Evolutionary conservation across 2,329 filamentous ascomycete species (phyloP).

Genomic region (Penicillium brasilianum): DNA sequence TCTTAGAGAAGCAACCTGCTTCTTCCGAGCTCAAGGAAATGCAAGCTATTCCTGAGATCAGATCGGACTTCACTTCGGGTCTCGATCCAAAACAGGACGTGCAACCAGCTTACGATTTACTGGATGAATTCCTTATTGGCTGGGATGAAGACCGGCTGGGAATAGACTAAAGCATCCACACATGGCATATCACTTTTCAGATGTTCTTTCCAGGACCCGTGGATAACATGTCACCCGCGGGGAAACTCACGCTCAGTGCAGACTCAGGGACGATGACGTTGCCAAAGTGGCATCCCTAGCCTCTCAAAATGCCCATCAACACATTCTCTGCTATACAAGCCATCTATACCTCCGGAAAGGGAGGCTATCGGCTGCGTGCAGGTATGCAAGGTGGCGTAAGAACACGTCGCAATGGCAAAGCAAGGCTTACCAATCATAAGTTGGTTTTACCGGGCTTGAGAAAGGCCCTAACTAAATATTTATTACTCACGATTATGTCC

Average conservation of each 20-base stretch:
- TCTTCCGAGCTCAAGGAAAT: background rate
- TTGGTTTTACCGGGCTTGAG: background rate
- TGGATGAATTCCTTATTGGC: background rate
- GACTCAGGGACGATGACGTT: background rate
- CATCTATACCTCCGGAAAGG: background rate
- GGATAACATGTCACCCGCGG: background rate
- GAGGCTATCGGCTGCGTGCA: background rate
- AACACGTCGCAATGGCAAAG: background rate
- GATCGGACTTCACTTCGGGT: background rate
- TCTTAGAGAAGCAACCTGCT: background rate
- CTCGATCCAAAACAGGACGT: background rate
- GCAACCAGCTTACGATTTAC: background rate
- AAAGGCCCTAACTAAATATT: background rate
- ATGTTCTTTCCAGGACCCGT: background rate
- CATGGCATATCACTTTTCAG: background rate
- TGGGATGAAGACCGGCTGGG: conserved; percentile 2
- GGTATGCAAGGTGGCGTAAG: background rate
- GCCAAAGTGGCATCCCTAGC: background rate
- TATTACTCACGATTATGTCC: background rate
- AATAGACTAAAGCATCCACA: background rate
- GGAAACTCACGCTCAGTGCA: background rate
- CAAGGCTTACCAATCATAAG: too few species aligned
- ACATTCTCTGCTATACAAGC: background rate
- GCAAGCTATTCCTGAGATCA: background rate
- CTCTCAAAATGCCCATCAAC: background rate